A percentile compares a stretch with the other conserved stretches of the same genome.
These are phyloP conservation scores for Cymbopogon citratus DNA, from an alignment of 176 grass and related monocot genomes.

Conservation along the genomic window DNA sequence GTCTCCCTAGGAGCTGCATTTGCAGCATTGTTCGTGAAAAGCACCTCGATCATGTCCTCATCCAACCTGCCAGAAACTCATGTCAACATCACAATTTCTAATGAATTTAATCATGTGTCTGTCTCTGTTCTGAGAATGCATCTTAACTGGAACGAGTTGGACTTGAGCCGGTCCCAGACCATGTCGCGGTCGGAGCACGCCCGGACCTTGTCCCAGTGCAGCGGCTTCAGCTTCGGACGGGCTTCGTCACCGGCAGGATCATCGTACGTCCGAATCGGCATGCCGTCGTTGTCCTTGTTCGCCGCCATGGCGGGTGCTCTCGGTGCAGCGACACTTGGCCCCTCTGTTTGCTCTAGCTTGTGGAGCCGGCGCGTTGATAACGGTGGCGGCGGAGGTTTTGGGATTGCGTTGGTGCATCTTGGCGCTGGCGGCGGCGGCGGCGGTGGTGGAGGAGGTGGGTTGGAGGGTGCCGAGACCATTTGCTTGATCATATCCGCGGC, in stretches of 20 bases:
- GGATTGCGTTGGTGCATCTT: constrained; percentile 18
- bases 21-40: constrained; percentile 67
- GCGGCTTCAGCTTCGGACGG: constrained; percentile 69
- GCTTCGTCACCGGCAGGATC: constrained; percentile 6
- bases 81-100: not conserved
- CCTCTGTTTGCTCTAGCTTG: constrained; percentile 39
- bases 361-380: constrained; percentile 31
- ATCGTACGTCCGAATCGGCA: constrained; percentile 11
- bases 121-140: not conserved
- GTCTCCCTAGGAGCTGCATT: constrained; percentile 13
- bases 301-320: constrained; percentile 7
- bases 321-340: constrained; percentile 11
- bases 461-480: constrained; percentile 33
- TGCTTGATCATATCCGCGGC: constrained; percentile 59
- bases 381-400: constrained; percentile 19
- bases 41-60: constrained; percentile 89
- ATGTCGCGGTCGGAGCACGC: constrained; percentile 59
- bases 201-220: constrained; percentile 89
- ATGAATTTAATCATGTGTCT: too few species aligned
- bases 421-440: constrained; percentile 20
- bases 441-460: constrained; percentile 21
- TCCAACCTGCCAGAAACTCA: constrained; percentile 49
- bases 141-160: constrained; percentile 95
- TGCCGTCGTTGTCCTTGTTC: constrained; percentile 11
- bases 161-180: constrained; percentile 82